phyloP scores from a whole-genome alignment of 495 filamentous ascomycete species.

The Hyaloscypha hepaticicola region DNA sequence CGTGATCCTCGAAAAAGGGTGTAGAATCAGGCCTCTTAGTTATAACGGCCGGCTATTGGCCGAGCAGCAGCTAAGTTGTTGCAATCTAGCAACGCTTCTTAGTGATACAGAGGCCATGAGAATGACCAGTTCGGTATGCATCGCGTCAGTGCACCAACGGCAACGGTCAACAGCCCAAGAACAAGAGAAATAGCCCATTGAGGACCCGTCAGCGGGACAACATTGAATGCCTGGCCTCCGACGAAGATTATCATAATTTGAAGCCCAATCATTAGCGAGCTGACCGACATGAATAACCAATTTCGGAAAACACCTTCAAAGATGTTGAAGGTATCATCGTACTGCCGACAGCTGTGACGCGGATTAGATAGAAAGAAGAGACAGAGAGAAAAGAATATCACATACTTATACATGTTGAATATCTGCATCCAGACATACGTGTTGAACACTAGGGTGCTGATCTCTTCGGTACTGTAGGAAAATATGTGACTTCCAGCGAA shows the following conservation, averaged over 20 bases:
- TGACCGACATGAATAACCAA: slow-evolving; percentile 76
- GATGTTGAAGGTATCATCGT: slow-evolving; percentile 86
- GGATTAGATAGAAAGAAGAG: too few species aligned
- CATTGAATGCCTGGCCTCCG: slow-evolving; percentile 67
- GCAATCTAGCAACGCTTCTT: background rate
- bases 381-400: slow-evolving; percentile 27
- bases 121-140: slow-evolving; percentile 53
- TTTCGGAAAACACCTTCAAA: slow-evolving; percentile 77
- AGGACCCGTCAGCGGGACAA: slow-evolving; percentile 56
- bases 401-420: slow-evolving; percentile 86
- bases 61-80: too few species aligned
- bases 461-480: slow-evolving; percentile 49
- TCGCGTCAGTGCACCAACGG: slow-evolving; percentile 68
- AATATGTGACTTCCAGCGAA: slow-evolving; percentile 69
- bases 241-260: slow-evolving; percentile 78
- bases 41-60: background rate
- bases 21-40: background rate
- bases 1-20: background rate
- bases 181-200: slow-evolving; percentile 79
- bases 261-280: slow-evolving; percentile 68
- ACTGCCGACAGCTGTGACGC: slow-evolving; percentile 70
- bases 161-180: slow-evolving; percentile 65
- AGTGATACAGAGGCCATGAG: background rate
- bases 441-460: slow-evolving; percentile 81
- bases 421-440: slow-evolving; percentile 96